These are phyloP conservation scores for Brassica carinata DNA, from an alignment of 345 rosid species.

Conservation along the genomic window DNA sequence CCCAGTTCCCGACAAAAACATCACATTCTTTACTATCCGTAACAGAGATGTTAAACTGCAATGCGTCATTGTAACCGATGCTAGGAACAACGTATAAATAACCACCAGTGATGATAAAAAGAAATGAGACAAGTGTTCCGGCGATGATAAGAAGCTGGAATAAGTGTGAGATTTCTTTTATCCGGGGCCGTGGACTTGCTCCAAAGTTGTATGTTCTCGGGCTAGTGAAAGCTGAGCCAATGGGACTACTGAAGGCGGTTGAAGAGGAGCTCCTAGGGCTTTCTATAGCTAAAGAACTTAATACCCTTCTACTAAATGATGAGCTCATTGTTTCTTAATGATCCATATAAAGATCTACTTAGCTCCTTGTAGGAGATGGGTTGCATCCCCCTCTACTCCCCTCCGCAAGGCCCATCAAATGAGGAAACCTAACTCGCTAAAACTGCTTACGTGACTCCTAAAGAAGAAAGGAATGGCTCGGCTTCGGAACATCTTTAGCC, in stretches of 20 bases:
- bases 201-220: constrained; percentile 39
- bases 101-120: constrained; percentile 54
- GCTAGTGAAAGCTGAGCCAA: constrained; percentile 41
- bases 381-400: too few species aligned
- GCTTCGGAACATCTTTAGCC: too few species aligned
- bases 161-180: constrained; percentile 47
- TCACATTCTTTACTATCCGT: constrained; percentile 42
- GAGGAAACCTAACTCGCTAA: too few species aligned
- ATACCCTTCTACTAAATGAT: constrained; percentile 51
- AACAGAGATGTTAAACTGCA: constrained; percentile 43
- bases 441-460: too few species aligned
- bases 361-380: too few species aligned
- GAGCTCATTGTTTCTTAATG: constrained; percentile 46
- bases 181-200: constrained; percentile 43
- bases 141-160: constrained; percentile 52
- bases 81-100: constrained; percentile 67
- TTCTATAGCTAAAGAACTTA: constrained; percentile 39
- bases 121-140: constrained; percentile 55
- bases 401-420: too few species aligned
- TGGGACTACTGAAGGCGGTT: constrained; percentile 48
- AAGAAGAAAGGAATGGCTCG: too few species aligned
- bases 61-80: constrained; percentile 40
- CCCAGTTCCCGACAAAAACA: constrained; percentile 65
- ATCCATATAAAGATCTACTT: background rate
- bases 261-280: constrained; percentile 39